These are phyloP conservation scores for Clavulina sp. DNA, from an alignment of 768 basidiomycete genomes.

Conservation along the genomic window DNA sequence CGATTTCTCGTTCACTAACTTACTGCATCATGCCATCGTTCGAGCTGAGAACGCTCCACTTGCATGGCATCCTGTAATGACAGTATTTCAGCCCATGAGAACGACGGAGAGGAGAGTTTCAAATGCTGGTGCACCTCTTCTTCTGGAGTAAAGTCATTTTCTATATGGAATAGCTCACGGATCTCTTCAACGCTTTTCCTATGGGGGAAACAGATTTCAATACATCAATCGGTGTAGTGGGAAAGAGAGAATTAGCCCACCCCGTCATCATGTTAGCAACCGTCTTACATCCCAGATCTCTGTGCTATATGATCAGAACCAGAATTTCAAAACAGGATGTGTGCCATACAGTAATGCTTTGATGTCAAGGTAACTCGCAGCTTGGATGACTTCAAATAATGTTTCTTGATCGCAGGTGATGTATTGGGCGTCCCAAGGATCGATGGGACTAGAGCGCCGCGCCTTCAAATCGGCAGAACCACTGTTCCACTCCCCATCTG, in stretches of 20 bases:
- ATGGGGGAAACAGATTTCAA: not conserved
- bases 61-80: slow-evolving; percentile 1
- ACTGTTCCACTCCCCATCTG: slow-evolving; percentile 17
- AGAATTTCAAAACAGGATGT: not conserved
- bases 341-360: slow-evolving; percentile 21
- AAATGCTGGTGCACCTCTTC: slow-evolving; percentile 3
- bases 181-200: slow-evolving; percentile 5
- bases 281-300: slow-evolving; percentile 6
- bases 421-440: slow-evolving; percentile 23
- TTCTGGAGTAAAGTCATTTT: slow-evolving; percentile 7
- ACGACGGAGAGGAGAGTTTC: not conserved
- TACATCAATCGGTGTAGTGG: not conserved
- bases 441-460: slow-evolving; percentile 20
- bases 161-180: slow-evolving; percentile 5
- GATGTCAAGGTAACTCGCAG: slow-evolving; percentile 25
- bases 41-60: not conserved
- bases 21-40: no score
- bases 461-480: slow-evolving; percentile 4
- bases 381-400: slow-evolving; percentile 26
- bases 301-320: not conserved
- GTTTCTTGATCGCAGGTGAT: slow-evolving; percentile 23
- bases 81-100: no score
- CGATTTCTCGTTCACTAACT: no score
- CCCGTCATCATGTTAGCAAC: slow-evolving; percentile 8
- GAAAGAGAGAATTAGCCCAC: not conserved